These are phyloP conservation scores for Astrephomene gubernaculifera DNA, from an alignment of 139 green algal genomes.

Conservation along the genomic window DNA sequence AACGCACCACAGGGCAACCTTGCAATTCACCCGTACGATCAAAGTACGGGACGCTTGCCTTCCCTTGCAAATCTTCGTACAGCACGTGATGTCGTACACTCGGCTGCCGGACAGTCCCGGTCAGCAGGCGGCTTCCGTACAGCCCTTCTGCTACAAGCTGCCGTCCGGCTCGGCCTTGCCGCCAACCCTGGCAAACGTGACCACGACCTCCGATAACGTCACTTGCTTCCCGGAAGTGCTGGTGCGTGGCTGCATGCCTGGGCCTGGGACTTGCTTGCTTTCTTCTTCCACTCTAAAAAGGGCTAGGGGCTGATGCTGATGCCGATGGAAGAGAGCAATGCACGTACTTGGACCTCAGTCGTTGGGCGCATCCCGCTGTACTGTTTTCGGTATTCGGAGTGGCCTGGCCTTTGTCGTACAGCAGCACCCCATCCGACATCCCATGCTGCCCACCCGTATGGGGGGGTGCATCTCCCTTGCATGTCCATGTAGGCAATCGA, in stretches of 20 bases:
- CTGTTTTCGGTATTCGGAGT: too few species aligned
- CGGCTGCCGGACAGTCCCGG: background rate
- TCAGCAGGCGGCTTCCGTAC: background rate
- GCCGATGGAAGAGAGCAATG: background rate
- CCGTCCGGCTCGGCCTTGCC: background rate
- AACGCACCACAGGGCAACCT: background rate
- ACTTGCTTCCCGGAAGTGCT: slow-evolving; percentile 3
- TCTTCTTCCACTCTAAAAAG: background rate
- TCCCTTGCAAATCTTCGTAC: slow-evolving; percentile 10
- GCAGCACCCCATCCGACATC: background rate
- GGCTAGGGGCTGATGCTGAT: background rate
- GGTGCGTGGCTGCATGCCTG: background rate
- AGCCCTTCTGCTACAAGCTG: slow-evolving; percentile 10
- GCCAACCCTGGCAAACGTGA: background rate
- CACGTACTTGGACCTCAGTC: background rate
- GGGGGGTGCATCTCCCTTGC: background rate
- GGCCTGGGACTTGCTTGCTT: background rate
- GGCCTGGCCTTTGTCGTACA: too few species aligned
- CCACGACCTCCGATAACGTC: background rate
- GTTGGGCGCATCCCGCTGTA: too few species aligned
- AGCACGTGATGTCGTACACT: slow-evolving; percentile 12
- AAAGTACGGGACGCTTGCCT: slow-evolving; percentile 34
- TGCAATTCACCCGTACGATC: background rate
- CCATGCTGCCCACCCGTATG: background rate
- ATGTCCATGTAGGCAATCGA: background rate